Conservation (phyloP, 345 rosid genomes). For the Hibiscus mutabilis region DNA sequence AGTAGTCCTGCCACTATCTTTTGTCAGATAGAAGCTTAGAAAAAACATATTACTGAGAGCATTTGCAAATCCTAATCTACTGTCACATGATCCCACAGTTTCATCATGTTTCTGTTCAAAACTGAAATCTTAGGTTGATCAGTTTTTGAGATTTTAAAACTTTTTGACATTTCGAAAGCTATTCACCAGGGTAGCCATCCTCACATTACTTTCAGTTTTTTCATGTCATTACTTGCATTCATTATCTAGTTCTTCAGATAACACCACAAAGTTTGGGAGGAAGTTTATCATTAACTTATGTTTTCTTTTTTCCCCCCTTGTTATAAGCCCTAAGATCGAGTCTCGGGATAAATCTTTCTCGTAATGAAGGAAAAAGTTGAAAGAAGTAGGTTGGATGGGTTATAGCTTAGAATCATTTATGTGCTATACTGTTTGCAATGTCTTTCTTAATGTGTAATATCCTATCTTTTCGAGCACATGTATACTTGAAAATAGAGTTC, state of each 20-base stretch:
- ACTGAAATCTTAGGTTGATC: background rate
- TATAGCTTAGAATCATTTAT: background rate
- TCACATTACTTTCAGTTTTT: background rate
- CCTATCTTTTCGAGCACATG: background rate
- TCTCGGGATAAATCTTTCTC: background rate
- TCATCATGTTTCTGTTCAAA: background rate
- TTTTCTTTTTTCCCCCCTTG: background rate
- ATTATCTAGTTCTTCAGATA: background rate
- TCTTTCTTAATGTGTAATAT: background rate
- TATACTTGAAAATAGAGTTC: background rate
- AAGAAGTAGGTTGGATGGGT: background rate
- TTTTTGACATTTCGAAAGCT: background rate
- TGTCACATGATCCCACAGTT: background rate
- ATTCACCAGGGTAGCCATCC: background rate
- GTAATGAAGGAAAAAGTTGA: background rate
- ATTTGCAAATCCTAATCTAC: background rate
- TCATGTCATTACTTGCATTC: background rate
- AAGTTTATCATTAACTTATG: background rate
- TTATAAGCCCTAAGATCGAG: background rate
- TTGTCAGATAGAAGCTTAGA: background rate
- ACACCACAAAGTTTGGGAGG: background rate
- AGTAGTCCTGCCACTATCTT: background rate
- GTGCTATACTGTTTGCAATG: background rate
- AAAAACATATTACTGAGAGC: background rate
- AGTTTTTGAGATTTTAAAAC: background rate